Conservation (phyloP, 768 basidiomycete genomes). For the Russula emetica region DNA sequence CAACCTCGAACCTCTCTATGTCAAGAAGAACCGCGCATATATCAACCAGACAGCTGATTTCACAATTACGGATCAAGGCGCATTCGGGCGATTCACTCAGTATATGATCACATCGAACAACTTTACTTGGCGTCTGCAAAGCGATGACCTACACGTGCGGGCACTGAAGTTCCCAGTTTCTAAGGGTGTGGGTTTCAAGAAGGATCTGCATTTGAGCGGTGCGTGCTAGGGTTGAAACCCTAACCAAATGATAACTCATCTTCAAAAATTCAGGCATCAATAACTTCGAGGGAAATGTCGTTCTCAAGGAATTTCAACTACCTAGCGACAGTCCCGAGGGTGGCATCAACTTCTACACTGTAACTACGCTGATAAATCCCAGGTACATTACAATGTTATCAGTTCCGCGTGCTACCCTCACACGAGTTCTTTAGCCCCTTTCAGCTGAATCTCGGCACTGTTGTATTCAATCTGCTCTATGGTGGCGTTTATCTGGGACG, state of each 20-base stretch:
- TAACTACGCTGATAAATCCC: conserved; percentile 52
- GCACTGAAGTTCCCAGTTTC: conserved; percentile 65
- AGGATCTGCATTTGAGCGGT: conserved; percentile 56
- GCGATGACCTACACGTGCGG: conserved; percentile 54
- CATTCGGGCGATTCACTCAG: conserved; percentile 58
- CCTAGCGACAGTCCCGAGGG: conserved; percentile 63
- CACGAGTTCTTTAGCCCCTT: conserved; percentile 48
- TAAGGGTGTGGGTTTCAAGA: conserved; percentile 61
- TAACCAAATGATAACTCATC: neutral
- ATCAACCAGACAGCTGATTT: conserved; percentile 61
- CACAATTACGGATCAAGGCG: conserved; percentile 49
- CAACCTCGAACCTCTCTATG: conserved; percentile 44
- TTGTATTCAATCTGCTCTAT: conserved; percentile 59
- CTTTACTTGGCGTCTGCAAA: conserved; percentile 65
- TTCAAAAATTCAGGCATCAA: conserved; percentile 45
- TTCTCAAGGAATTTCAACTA: conserved; percentile 54
- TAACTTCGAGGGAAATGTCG: conserved; percentile 54
- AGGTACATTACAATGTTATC: conserved; percentile 39
- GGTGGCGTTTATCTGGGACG: conserved; percentile 51
- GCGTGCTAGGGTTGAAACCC: conserved; percentile 17
- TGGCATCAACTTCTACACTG: conserved; percentile 61
- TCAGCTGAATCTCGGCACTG: conserved; percentile 62
- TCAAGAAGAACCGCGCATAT: conserved; percentile 51
- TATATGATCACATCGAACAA: conserved; percentile 60
- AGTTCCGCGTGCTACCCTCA: neutral